Base-by-base conservation (phyloP, 1,139 yeast genomes). In the Zygosaccharomyces sapae region DNA sequence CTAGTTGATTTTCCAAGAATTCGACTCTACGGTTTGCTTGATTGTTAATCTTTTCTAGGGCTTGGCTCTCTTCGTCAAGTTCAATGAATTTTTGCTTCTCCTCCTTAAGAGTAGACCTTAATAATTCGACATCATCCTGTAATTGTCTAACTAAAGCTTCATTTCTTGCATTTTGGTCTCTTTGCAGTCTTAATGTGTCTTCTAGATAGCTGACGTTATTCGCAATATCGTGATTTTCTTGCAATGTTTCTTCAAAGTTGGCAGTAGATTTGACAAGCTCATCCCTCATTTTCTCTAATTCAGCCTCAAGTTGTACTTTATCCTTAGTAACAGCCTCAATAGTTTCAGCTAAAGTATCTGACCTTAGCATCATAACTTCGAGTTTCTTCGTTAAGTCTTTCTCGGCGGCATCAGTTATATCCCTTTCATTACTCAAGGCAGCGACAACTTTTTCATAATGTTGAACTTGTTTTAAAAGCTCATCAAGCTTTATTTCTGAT, bases 401-500 rank as follows among this genome's bases (percentile, higher is more conserved):
- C 65, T 81, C 69, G 62, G 77, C 62, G 9, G 66, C 62, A 33
- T 69, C 71, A 22, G 77, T 69, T 13, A 64, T 69, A 47, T 77
- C 77, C 45, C 75, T 71, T 55, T 76, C 80, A 19, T 70, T 70
- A 47, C 72, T 71, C 45, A 79, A 62, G 10, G 75, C 77, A 8
- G 71, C 74, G 7, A 74, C 64, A 13, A 72, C 56, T 22, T 62
- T 68, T 34, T 74, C 74, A 48, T 80, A 69, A 46, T 74, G 75
- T 13, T 77, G 77, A 48, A 78, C 78, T 50, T 79, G 81, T 38
- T 72, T 74, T 6, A 74, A 59, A 43, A 79, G 63, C 29, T 76
- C 78, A 22, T 71, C 73, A 43, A 78, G 71, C 49, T 81, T 82
- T 30, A 72, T 69, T 45, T 80, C 82, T 34, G 79, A 69, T 13